These are phyloP conservation scores for Zoysia japonica DNA, from an alignment of 176 grass and related monocot species.

Conservation along the genomic window DNA sequence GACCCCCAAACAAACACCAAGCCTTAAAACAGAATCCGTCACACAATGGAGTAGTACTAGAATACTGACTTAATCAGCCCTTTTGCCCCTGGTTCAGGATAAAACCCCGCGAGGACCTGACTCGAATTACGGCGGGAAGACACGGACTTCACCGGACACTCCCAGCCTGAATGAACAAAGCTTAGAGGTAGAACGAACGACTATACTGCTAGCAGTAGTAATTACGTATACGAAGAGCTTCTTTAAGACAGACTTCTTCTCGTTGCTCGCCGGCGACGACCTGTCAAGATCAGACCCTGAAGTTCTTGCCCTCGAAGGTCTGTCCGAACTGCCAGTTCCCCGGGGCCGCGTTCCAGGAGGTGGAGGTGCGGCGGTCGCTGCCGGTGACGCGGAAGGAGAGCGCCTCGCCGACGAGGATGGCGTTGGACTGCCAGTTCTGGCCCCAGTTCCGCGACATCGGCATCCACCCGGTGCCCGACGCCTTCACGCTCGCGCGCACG, in stretches of 20 bases:
- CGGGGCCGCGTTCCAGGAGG: constrained; percentile 64
- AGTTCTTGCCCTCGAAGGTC: constrained; percentile 89
- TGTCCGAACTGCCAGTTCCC: constrained; percentile 72
- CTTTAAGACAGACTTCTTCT: background rate
- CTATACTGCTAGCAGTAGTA: background rate
- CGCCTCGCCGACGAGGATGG: constrained; percentile 59
- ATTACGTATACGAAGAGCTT: constrained; percentile 20
- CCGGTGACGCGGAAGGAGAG: constrained; percentile 81
- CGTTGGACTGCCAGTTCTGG: constrained; percentile 87
- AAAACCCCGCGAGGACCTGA: constrained; percentile 4
- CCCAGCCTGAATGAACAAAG: background rate
- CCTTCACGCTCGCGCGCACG: constrained; percentile 61
- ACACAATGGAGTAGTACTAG: background rate
- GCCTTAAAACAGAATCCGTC: constrained; percentile 25
- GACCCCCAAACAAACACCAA: background rate
- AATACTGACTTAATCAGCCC: background rate
- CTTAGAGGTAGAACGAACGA: background rate
- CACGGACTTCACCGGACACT: background rate
- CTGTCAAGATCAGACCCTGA: constrained; percentile 59
- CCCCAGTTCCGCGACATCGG: constrained; percentile 89
- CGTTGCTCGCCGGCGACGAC: background rate
- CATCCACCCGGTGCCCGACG: constrained; percentile 60
- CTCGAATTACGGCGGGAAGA: background rate
- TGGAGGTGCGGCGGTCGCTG: constrained; percentile 67
- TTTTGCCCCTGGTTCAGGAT: background rate